Base-by-base conservation (phyloP, 2,329 filamentous ascomycete genomes). In the Penicillium sclerotigenum region DNA sequence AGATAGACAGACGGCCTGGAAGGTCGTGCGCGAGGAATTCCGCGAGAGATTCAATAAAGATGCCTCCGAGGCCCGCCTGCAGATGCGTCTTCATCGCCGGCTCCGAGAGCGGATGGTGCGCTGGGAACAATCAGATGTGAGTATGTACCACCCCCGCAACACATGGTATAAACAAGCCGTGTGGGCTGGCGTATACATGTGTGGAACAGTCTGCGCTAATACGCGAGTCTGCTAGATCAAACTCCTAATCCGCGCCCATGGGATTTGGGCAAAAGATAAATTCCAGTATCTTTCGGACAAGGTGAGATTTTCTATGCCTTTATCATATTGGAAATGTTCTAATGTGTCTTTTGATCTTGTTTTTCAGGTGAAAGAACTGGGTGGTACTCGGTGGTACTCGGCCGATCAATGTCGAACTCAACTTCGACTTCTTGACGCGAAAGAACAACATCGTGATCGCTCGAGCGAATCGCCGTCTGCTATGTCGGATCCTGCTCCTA, bases 61-160 rank as follows among this genome's bases (percentile, higher is more conserved):
- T 59, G 71, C 69, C 7, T 67, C 71, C 22, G 70, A 75, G 56
- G 73, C 75, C 5, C 66, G 73, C 31, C 64, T 77, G 56, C 75
- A 77, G 62, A 77, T 77, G 75, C 71, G 75, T 31, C 67, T 75
- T 57, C 60, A 68, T 34, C 73, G 75, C 37, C 61, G 73, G 41
- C 69, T 71, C 42, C 71, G 73, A 51, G 66, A 72, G 50, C 67
- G 71, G 26, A 59, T 65, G 43, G 63, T 67, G 8, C 68, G 66
- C 38, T 77, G 75, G 74, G 72, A 74, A 54, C 71, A 75, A 57
- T 65, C 71, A 53, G 73, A 77, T 75, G 73, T 77, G 73, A 75
- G 74, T 76, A 75, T 65, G 75, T 75, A 66, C 60, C 47, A 10
- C 62, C 60, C 63, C 18, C 42, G 28, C 18, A 45, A 47, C 20